Percentiles rank a stretch among this genome's conserved stretches.
phyloP scores from a whole-genome alignment of 805 yeast genomes.

The Barnettozyma pratensis region DNA sequence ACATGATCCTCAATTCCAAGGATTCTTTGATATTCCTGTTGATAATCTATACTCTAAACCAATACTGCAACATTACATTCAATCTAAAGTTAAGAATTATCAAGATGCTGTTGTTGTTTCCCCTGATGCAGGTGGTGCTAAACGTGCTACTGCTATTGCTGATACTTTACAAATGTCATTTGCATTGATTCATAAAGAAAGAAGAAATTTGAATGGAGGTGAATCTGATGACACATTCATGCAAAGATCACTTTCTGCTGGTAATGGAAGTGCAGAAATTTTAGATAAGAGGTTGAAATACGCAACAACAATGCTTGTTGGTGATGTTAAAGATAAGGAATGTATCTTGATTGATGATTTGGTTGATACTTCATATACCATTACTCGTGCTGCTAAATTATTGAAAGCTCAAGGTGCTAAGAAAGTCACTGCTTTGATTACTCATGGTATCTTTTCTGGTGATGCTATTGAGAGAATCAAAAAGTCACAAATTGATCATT shows the following conservation, averaged over 20 bases:
- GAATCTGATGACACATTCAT: conserved; percentile 17
- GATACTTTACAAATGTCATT: conserved; percentile 84
- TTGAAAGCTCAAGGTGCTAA: conserved; percentile 91
- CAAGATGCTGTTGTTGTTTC: conserved; percentile 87
- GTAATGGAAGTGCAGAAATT: background rate
- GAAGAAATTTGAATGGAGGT: conserved; percentile 39
- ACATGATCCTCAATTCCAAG: conserved; percentile 97
- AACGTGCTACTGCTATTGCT: conserved; percentile 91
- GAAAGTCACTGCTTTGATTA: conserved; percentile 78
- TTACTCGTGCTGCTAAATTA: conserved; percentile 86
- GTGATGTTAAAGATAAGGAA: conserved; percentile 80
- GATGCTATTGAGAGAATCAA: conserved; percentile 75
- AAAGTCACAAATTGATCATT: conserved; percentile 68
- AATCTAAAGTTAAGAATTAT: conserved; percentile 70
- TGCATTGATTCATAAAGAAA: conserved; percentile 93
- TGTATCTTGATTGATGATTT: conserved; percentile 93
- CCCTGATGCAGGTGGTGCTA: conserved; percentile 99
- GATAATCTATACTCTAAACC: conserved; percentile 92
- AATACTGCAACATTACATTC: conserved; percentile 77
- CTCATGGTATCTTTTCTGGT: conserved; percentile 92
- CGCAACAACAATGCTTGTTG: conserved; percentile 93
- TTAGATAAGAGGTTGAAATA: conserved; percentile 29
- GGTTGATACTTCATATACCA: conserved; percentile 89
- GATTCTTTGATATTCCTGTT: conserved; percentile 93
- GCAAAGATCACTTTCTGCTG: conserved; percentile 13